These are phyloP conservation scores for bread wheat (Triticum aestivum) DNA, from an alignment of 176 grass and related monocot genomes.

Conservation along the genomic window DNA sequence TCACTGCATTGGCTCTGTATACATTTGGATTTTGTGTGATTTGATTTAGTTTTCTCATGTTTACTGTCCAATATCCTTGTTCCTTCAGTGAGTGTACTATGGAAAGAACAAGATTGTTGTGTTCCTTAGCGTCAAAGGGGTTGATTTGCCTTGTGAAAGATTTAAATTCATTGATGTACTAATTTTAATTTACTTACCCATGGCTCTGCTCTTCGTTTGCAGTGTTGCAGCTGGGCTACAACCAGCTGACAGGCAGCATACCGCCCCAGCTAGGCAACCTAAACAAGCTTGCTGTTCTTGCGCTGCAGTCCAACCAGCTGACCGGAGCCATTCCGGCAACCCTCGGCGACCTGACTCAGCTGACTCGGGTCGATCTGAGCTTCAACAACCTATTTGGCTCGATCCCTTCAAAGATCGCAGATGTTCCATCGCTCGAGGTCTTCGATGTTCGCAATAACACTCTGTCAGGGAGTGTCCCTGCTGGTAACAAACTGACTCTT, in stretches of 20 bases:
- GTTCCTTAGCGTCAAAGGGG: neutral
- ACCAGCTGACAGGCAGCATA: slow-evolving; percentile 74
- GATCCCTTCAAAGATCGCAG: slow-evolving; percentile 64
- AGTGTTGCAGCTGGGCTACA: slow-evolving; percentile 98
- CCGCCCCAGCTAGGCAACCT: slow-evolving; percentile 61
- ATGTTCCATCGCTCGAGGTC: slow-evolving; percentile 62
- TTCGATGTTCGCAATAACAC: slow-evolving; percentile 85
- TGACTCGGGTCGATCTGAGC: slow-evolving; percentile 85
- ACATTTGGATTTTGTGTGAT: neutral
- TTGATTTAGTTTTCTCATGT: neutral
- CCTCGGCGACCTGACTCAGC: slow-evolving; percentile 53
- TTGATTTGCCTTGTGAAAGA: neutral
- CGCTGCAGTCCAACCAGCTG: slow-evolving; percentile 79
- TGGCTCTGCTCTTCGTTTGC: slow-evolving; percentile 4
- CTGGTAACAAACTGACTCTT: slow-evolving; percentile 44
- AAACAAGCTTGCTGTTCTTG: slow-evolving; percentile 75
- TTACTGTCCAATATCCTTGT: neutral
- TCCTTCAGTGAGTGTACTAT: neutral
- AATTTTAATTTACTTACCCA: neutral
- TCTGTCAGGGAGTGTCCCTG: slow-evolving; percentile 72
- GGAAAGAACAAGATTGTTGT: neutral
- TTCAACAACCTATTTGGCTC: slow-evolving; percentile 88
- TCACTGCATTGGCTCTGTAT: neutral
- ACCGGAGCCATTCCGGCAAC: slow-evolving; percentile 91
- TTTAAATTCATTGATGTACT: neutral